A percentile compares a stretch with the other conserved stretches of the same genome.
Conservation (phyloP, 192 early-diverging fungal genomes). For the Spizellomyces sp. region DNA sequence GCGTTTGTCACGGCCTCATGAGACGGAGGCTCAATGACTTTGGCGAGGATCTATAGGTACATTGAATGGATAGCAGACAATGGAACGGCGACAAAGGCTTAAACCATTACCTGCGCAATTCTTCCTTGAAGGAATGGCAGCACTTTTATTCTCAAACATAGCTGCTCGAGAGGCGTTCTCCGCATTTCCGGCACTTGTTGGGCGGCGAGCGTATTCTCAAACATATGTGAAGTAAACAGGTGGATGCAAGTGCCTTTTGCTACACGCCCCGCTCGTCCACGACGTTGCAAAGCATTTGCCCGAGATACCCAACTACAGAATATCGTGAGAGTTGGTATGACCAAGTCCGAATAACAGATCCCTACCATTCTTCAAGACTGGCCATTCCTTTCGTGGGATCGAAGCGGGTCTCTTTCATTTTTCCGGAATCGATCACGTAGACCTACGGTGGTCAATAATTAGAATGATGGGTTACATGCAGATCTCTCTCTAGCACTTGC, state of each 20-base stretch:
- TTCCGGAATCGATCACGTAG: conserved; percentile 71
- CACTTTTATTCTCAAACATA: conserved; percentile 66
- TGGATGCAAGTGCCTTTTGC: conserved; percentile 80
- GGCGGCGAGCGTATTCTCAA: conserved; percentile 44
- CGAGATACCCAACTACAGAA: conserved; percentile 56
- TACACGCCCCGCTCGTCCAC: conserved; percentile 65
- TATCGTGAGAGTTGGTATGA: conserved; percentile 18
- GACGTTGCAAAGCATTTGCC: conserved; percentile 65
- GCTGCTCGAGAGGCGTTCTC: conserved; percentile 79
- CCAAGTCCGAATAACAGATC: not conserved
- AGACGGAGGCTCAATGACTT: conserved; percentile 67
- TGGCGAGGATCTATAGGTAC: not conserved
- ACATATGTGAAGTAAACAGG: conserved; percentile 67
- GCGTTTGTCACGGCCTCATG: conserved; percentile 60
- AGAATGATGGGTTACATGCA: conserved; percentile 51
- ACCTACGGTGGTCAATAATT: conserved; percentile 15
- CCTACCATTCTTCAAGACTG: conserved; percentile 57
- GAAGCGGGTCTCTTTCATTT: conserved; percentile 67
- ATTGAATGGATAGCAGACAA: too few species aligned
- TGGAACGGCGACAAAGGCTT: too few species aligned
- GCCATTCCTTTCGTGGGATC: conserved; percentile 52
- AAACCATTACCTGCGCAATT: conserved; percentile 20
- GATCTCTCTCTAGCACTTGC: conserved; percentile 48
- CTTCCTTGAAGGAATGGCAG: conserved; percentile 49
- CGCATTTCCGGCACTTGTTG: conserved; percentile 81